phyloP scores from a whole-genome alignment of 495 filamentous ascomycete species.

The Xylaria nigripes region DNA sequence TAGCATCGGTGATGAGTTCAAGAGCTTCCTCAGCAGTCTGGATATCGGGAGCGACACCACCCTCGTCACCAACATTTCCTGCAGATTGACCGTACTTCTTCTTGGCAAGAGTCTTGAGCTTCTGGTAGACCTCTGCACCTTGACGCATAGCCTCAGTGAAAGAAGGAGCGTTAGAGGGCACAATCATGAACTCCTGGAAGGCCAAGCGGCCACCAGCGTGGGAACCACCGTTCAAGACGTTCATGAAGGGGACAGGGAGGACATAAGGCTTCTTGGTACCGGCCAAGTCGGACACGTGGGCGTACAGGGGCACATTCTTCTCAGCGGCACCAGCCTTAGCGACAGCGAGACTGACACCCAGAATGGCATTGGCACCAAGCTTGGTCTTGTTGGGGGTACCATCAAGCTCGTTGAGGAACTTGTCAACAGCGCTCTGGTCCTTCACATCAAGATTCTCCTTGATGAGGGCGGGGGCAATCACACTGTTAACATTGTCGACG shows the following conservation, averaged over 20 bases:
- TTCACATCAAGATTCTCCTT: slow-evolving; percentile 91
- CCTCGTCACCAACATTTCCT: slow-evolving; percentile 98
- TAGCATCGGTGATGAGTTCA: slow-evolving; percentile 89
- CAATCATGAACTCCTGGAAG: slow-evolving; percentile 99
- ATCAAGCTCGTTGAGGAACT: slow-evolving; percentile 93
- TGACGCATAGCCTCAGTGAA: slow-evolving; percentile 96
- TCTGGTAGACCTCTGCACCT: slow-evolving; percentile 95
- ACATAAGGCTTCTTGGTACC: slow-evolving; percentile 99
- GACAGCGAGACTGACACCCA: slow-evolving; percentile 90
- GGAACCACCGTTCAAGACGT: slow-evolving; percentile 98
- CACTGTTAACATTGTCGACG: slow-evolving; percentile 89
- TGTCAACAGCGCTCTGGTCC: slow-evolving; percentile 88
- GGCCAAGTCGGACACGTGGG: slow-evolving; percentile 95
- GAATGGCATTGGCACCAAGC: slow-evolving; percentile 96
- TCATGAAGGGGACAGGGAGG: slow-evolving; percentile 98
- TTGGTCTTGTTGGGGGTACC: slow-evolving; percentile 96
- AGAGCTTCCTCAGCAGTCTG: slow-evolving; percentile 94
- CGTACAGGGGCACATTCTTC: slow-evolving; percentile 96
- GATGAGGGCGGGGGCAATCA: slow-evolving; percentile 87
- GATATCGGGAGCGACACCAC: slow-evolving; percentile 98
- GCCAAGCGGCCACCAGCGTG: slow-evolving; percentile 97
- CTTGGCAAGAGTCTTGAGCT: slow-evolving; percentile 95
- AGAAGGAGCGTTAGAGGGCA: slow-evolving; percentile 70
- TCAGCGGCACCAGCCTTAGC: slow-evolving; percentile 98
- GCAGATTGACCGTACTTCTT: slow-evolving; percentile 99